Conservation (phyloP, 2,329 filamentous ascomycete species). For the Alternaria novae-zelandiae region DNA sequence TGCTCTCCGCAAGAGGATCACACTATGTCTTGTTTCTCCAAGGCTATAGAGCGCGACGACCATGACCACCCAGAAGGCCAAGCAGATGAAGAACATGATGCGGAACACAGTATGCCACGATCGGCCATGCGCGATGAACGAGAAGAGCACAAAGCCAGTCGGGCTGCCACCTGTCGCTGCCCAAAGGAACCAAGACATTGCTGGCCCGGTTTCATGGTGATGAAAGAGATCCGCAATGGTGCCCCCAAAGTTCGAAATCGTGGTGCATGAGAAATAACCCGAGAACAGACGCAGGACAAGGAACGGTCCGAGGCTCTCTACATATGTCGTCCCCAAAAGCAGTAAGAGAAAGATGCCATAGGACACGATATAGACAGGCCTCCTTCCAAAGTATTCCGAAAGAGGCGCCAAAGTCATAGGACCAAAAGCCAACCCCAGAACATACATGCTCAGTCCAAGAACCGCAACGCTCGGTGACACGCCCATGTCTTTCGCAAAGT, state of each 20-base stretch:
- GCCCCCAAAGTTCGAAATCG: conserved; percentile 50
- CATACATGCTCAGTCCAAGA: conserved; percentile 55
- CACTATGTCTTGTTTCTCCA: conserved; percentile 55
- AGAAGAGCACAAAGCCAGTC: conserved; percentile 55
- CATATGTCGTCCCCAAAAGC: conserved; percentile 53
- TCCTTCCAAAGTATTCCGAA: conserved; percentile 52
- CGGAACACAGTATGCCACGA: conserved; percentile 56
- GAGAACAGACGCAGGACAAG: conserved; percentile 53
- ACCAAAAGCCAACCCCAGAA: conserved; percentile 55
- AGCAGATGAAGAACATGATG: conserved; percentile 55
- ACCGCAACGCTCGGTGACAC: conserved; percentile 52
- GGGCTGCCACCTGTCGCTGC: conserved; percentile 56
- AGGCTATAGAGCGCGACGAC: conserved; percentile 45
- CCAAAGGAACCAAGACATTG: conserved; percentile 55
- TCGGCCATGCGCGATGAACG: conserved; percentile 52
- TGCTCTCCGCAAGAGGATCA: conserved; percentile 50
- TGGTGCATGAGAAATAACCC: conserved; percentile 54
- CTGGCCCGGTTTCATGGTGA: conserved; percentile 50
- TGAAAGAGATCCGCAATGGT: conserved; percentile 56
- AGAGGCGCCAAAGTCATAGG: conserved; percentile 46
- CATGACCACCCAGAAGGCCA: conserved; percentile 54
- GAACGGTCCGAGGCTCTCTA: conserved; percentile 51
- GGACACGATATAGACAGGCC: conserved; percentile 52
- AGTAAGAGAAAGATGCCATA: conserved; percentile 54
- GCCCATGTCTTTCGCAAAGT: conserved; percentile 52